Percentiles rank a stretch among this genome's conserved stretches.
These are phyloP conservation scores for Macaranga tanarius DNA, from an alignment of 441 rosid genomes.

Conservation along the genomic window DNA sequence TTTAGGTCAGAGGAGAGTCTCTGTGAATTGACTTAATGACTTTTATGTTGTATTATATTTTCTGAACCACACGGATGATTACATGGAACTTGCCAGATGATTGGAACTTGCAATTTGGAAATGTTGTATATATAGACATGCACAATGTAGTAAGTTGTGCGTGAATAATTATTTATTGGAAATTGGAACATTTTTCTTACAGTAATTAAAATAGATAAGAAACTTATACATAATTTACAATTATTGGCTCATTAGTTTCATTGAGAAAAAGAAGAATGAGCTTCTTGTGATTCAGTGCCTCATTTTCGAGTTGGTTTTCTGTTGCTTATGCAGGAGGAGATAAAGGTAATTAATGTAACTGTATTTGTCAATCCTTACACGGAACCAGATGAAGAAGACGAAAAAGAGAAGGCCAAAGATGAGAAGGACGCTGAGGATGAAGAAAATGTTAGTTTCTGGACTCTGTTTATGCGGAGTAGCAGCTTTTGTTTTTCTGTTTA, in stretches of 20 bases:
- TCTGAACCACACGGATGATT: not conserved
- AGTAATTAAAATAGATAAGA: not conserved
- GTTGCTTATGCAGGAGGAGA: constrained; percentile 67
- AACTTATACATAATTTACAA: not conserved
- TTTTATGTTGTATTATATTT: not conserved
- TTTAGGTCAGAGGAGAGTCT: not conserved
- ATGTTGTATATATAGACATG: not conserved
- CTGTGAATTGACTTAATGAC: not conserved
- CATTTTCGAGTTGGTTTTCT: constrained; percentile 15
- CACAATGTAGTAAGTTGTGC: not conserved
- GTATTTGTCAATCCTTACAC: constrained; percentile 87
- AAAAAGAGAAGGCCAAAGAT: constrained; percentile 57
- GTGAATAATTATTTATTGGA: not conserved
- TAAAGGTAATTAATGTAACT: constrained; percentile 63
- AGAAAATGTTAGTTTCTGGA: constrained; percentile 57
- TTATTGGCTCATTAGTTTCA: not conserved
- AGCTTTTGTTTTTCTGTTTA: constrained; percentile 4
- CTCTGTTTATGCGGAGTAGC: not conserved
- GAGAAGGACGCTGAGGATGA: constrained; percentile 50
- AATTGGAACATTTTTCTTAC: not conserved
- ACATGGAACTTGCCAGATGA: not conserved
- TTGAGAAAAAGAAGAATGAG: not conserved
- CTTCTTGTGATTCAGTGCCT: constrained; percentile 5
- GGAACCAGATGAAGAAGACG: constrained; percentile 83
- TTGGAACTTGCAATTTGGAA: not conserved